Base-by-base conservation (phyloP, 1,284 basidiomycete species). In the Calocybe gambosa region DNA sequence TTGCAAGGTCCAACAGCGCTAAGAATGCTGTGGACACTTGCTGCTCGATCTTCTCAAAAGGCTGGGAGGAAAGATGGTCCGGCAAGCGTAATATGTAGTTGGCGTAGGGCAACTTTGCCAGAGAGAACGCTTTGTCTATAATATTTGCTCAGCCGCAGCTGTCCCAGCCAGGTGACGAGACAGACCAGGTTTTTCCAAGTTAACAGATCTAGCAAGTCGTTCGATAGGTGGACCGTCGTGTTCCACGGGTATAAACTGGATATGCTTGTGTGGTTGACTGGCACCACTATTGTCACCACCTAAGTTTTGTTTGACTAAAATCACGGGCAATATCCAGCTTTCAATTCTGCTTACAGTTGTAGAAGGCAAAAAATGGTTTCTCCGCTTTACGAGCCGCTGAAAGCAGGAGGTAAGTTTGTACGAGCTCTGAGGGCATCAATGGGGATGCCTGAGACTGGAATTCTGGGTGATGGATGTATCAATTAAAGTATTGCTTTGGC, bases 211-310 rank as follows among this genome's bases (percentile, higher is more conserved):
- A 3, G 85, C 80, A 52, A 90, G 73, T 39, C 64, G 68, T 62
- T 92, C 89, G 31, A 92, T 70, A 0, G 90, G 90, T 21, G 86
- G 83, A 2, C 80, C 82, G 38, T 76, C 74, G 16, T 69, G 67
- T 34, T 68, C 71, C 9, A 82, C 62, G 15, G 85, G 82, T 23
- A 93, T 66, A 51, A 93, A 84, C 63, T 94, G 91, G 16, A 93
- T 58, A 61, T 94, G 91, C 56, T 93, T 89, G 66, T 93, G 91
- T 1, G 76, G 71, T 66, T 94, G 91, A 62, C 88, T 91, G 6
- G 92, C 90, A 28, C 91, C 92, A 49, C 88, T 91, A 39, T 78
- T 72, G 39, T 79, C 73, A 3, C 90, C 90, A 55, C 89, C 88
- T 86, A 47, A n/a, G 34, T 23, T 16, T 6, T 39, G 40, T n/a